Conservation (phyloP, 441 rosid genomes). For the Populus trichocarpa region DNA sequence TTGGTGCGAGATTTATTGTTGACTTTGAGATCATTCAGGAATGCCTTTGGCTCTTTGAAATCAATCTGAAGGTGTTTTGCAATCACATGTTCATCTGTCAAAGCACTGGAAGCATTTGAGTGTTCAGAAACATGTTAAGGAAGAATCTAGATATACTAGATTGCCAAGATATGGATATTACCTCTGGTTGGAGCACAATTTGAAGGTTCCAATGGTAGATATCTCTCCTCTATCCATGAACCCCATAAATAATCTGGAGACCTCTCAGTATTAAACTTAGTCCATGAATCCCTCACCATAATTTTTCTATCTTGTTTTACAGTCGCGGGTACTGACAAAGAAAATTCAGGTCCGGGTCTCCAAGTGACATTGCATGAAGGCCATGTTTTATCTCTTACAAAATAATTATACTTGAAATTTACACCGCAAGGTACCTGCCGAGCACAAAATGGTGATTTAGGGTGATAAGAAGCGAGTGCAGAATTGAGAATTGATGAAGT, state of each 20-base stretch:
- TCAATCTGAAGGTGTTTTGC: constrained; percentile 26
- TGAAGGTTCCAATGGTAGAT: constrained; percentile 33
- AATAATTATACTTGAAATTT: constrained; percentile 82
- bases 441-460: constrained; percentile 9
- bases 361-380: constrained; percentile 54
- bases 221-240: constrained; percentile 69
- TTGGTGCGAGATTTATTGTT: constrained; percentile 30
- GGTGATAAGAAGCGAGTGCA: not conserved
- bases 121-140: constrained; percentile 61
- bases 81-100: constrained; percentile 68
- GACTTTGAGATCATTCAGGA: constrained; percentile 32
- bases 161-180: constrained; percentile 41
- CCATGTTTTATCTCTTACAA: constrained; percentile 48
- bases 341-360: constrained; percentile 87
- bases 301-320: constrained; percentile 40
- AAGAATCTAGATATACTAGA: constrained; percentile 21
- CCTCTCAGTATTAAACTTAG: constrained; percentile 34
- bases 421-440: constrained; percentile 68
- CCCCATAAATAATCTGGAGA: constrained; percentile 54
- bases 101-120: constrained; percentile 94
- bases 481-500: not conserved
- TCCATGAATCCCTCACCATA: constrained; percentile 81
- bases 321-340: constrained; percentile 55
- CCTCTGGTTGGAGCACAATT: constrained; percentile 44
- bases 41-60: constrained; percentile 30